Base-by-base conservation (phyloP, 2,329 filamentous ascomycete species). In the Pyrenophora graminea region DNA sequence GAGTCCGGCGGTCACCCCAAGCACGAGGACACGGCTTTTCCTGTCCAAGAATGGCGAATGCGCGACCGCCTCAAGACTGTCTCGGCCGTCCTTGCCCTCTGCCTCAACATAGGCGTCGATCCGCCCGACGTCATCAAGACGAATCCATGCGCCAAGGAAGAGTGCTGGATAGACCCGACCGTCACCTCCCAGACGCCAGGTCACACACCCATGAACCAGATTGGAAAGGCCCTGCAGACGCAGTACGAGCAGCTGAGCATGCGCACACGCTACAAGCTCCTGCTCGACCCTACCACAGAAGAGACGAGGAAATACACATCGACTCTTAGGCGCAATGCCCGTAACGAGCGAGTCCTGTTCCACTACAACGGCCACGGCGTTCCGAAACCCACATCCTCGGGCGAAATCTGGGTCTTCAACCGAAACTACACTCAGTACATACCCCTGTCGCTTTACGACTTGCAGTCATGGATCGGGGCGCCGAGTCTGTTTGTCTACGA, bases 331-430 rank as follows among this genome's bases (percentile, higher is more conserved):
- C 84, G 91, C 56, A 97, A 96, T 69, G 93, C 94, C 41, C 96
- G 97, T 73, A 92, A 97, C 51, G 94, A 99, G 77, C 83, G 94
- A 42, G 91, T 99, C 1, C 79, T 99, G n/a, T 90, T 99, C 65
- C 94, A 99, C 71, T 99, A 99, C 80, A 99, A 99, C 66, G 94
- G 94, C 13, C 94, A 99, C 72, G 94, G 94, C 39, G 94, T 99
- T 9, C 94, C 94, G 1, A 91, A 97, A 67, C 94, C 94, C 3
- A 99, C 94, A 0, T 86, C 89, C 3, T 97, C 93, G 4, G 94
- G 94, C 12, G 94, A 99, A 73, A 96, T 99, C 17, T 99, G 94
- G 94, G 95, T 97, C 4, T 99, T 99, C 74, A 99, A 99, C 75
- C 93, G 94, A 64, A 97, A 91, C 62, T 99, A 97, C 71, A 99